Evolutionary conservation across 1,139 yeast species (phyloP), one percentile per base, ranked within the genome.

Genomic region (Casaregolazyma lundiana): DNA sequence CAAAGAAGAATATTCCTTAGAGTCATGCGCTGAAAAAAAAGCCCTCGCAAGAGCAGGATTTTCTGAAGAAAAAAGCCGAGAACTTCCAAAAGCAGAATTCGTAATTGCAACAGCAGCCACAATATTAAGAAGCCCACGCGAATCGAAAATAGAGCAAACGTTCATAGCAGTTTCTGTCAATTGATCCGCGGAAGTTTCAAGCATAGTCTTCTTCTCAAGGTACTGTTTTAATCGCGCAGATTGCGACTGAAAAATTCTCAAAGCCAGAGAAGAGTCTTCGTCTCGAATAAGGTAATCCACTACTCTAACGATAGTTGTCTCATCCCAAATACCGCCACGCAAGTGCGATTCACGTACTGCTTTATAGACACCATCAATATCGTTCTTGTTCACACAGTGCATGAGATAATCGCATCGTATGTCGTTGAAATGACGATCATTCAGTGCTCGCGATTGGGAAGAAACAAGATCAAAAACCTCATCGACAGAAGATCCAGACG

Each of bases 281-380:
- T 41, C 19, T 2, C 34, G 15, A 29, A 53, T 35, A 9, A 65
- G 53, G 38, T 46, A 53, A 17, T 51, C 43, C 21, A 57, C 46
- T 2, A 57, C 63, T 7, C 46, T 51, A 1, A 56, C 49, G 4
- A 62, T 41, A 1, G 70, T 64, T 3, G 62, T 50, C 9, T 62
- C 62, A 40, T 65, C 68, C 67, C 68, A 64, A 3, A 56, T 48
- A 7, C 63, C 65, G 8, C 54, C 55, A 29, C 63, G 53, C 6
- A 63, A 42, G 15, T 57, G 60, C 5, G 66, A 51, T 48, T 67
- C 71, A 19, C 59, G 54, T 35, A 67, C 50, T 6, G 57, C 63
- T 50, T 63, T 60, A 45, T 56, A 50, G 15, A 67, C 45, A 18
- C 55, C 50, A 4, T 54, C 57, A 15, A 44, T 36, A 15, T 52